Evolutionary conservation across 306 rosid species (phyloP).

Genomic region (Chamaecrista fasciculata): DNA sequence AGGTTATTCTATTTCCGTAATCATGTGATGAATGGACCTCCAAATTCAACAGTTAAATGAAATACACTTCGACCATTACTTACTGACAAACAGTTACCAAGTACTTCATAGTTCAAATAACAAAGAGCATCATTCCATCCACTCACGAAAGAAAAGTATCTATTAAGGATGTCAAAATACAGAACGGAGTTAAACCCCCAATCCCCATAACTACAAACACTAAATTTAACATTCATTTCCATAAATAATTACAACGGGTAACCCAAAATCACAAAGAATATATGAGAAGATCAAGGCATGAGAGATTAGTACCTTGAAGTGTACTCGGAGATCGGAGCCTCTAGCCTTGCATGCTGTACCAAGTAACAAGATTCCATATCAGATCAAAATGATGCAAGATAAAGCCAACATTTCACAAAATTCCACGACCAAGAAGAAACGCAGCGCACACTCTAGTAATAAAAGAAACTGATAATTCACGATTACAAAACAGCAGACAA

Average conservation of each 20-base stretch:
- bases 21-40: no score
- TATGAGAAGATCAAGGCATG: neutral
- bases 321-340: conserved; percentile 86
- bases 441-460: neutral
- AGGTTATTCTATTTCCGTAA: neutral
- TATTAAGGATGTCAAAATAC: neutral
- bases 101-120: neutral
- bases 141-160: neutral
- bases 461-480: no score
- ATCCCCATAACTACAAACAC: neutral
- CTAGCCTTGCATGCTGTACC: conserved; percentile 89
- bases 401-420: neutral
- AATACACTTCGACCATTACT: neutral
- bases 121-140: neutral
- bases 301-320: conserved; percentile 65
- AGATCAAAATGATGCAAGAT: neutral
- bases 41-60: no score
- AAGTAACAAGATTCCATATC: neutral
- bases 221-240: neutral
- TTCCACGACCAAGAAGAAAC: no score
- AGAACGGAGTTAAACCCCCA: neutral
- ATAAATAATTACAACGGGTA: neutral
- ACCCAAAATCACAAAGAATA: neutral
- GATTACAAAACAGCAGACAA: neutral
- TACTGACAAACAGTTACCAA: neutral